Percentiles rank a stretch among this genome's conserved stretches.
These are phyloP conservation scores for Batkoa obscura DNA, from an alignment of 371 early-diverging fungal genomes.

Conservation along the genomic window DNA sequence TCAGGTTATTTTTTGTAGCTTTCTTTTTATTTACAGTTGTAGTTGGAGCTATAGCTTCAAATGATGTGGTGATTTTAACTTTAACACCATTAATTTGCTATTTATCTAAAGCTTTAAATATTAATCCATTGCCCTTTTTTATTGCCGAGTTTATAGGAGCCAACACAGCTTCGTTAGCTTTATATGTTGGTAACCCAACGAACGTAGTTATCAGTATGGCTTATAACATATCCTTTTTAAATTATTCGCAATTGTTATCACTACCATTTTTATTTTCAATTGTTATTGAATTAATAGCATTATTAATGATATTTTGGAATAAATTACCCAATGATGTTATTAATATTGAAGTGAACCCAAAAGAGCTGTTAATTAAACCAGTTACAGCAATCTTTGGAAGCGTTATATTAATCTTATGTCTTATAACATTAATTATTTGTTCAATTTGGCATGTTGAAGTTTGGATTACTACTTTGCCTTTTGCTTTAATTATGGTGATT, in stretches of 20 bases:
- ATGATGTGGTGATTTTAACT: conserved; percentile 64
- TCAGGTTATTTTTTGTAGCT: conserved; percentile 32
- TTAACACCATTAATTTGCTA: conserved; percentile 58
- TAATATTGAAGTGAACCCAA: conserved; percentile 26
- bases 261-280: conserved; percentile 41
- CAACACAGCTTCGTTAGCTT: conserved; percentile 56
- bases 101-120: conserved; percentile 37
- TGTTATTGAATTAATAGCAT: conserved; percentile 24
- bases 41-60: conserved; percentile 54
- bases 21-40: conserved; percentile 46
- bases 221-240: conserved; percentile 40
- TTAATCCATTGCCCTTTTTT: conserved; percentile 32
- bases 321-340: conserved; percentile 24
- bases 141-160: conserved; percentile 49
- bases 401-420: conserved; percentile 21
- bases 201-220: conserved; percentile 69
- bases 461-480: conserved; percentile 49
- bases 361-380: conserved; percentile 26
- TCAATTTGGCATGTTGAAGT: conserved; percentile 41
- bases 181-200: conserved; percentile 70
- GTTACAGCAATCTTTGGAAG: conserved; percentile 34
- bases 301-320: conserved; percentile 25
- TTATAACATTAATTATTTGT: conserved; percentile 33
- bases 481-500: conserved; percentile 21
- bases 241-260: conserved; percentile 61